A percentile compares a stretch with the other conserved stretches of the same genome.
These are phyloP conservation scores for Hibiscus trionum DNA, from an alignment of 345 rosid species.

Conservation along the genomic window DNA sequence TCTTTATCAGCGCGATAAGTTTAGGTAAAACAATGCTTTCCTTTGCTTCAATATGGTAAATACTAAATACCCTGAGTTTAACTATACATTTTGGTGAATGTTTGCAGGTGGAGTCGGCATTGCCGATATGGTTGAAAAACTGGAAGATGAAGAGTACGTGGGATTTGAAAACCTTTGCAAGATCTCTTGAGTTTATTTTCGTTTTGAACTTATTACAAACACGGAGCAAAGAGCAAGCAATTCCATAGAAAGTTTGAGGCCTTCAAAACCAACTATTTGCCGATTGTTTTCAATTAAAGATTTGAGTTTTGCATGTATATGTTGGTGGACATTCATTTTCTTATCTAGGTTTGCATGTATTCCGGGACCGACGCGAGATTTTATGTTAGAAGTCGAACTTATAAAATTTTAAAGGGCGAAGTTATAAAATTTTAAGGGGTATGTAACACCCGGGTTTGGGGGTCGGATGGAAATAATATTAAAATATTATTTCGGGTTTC, in stretches of 20 bases:
- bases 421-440: too few relatives aligned
- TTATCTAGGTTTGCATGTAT: too few relatives aligned
- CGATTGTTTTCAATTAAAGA: constrained; percentile 1
- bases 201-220: background rate
- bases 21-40: constrained; percentile 30
- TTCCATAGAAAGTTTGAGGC: background rate
- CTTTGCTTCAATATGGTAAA: background rate
- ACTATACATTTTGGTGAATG: background rate
- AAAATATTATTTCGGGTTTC: too few relatives aligned
- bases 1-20: constrained; percentile 56
- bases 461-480: too few relatives aligned
- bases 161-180: constrained; percentile 58
- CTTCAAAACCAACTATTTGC: background rate
- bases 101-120: constrained; percentile 63
- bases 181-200: constrained; percentile 15
- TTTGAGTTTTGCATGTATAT: constrained; percentile 2
- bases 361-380: too few relatives aligned
- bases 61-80: background rate
- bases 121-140: constrained; percentile 48
- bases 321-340: background rate
- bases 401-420: too few relatives aligned
- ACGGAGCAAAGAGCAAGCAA: background rate
- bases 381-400: too few relatives aligned
- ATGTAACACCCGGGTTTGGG: too few relatives aligned
- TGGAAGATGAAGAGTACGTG: constrained; percentile 54